Conservation (phyloP, 2,329 filamentous ascomycete species). For the Aspergillus hiratsukae region DNA sequence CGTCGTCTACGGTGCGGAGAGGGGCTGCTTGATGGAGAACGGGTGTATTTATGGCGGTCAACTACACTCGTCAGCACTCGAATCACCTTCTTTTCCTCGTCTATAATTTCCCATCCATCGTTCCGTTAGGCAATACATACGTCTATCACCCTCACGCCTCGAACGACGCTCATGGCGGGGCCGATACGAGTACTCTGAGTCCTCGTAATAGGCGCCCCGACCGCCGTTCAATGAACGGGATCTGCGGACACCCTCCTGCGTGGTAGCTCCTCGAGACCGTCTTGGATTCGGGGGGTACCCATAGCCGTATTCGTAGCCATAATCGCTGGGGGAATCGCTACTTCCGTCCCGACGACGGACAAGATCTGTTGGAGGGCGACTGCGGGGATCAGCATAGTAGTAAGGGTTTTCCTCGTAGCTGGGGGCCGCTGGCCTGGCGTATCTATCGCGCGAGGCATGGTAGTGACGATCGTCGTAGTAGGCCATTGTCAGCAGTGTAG, state of each 20-base stretch:
- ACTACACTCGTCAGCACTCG: conserved; percentile 15
- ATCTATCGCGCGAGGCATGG: conserved; percentile 27
- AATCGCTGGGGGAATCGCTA: conserved; percentile 64
- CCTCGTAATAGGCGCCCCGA: conserved; percentile 32
- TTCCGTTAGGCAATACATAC: conserved; percentile 22
- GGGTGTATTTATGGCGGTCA: conserved; percentile 29
- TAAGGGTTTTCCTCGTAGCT: conserved; percentile 27
- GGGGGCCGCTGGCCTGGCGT: conserved; percentile 20
- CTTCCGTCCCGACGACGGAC: conserved; percentile 57
- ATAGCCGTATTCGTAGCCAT: conserved; percentile 38
- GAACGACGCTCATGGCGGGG: conserved; percentile 41
- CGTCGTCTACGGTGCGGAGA: conserved; percentile 38
- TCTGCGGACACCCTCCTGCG: conserved; percentile 33
- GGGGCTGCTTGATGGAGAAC: conserved; percentile 37
- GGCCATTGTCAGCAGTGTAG: conserved; percentile 23
- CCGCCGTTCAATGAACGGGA: conserved; percentile 33
- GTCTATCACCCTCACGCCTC: conserved; percentile 43
- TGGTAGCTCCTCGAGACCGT: conserved; percentile 23
- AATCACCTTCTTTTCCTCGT: neutral
- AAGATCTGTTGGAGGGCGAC: conserved; percentile 12
- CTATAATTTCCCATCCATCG: neutral
- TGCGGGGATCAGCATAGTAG: conserved; percentile 17
- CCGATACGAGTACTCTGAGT: conserved; percentile 21
- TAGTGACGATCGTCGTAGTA: conserved; percentile 35
- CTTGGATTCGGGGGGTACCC: conserved; percentile 22